These are phyloP conservation scores for Parietichytrium sp. DNA, from an alignment of 108 stramenopile genomes.

Conservation along the genomic window DNA sequence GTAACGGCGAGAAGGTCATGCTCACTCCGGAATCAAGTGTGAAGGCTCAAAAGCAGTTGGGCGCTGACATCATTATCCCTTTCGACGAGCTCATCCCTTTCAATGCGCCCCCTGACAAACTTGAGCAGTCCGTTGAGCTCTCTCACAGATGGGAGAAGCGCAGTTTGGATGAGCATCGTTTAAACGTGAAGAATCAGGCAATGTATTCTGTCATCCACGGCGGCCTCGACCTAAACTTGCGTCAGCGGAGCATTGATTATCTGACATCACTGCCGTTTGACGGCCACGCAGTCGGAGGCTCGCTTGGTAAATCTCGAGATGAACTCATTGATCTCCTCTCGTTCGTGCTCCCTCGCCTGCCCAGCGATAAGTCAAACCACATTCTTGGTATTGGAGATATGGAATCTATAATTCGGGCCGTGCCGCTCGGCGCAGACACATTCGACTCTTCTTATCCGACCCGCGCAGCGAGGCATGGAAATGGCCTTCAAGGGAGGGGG, in stretches of 20 bases:
- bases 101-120: conserved; percentile 66
- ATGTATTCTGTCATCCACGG: conserved; percentile 92
- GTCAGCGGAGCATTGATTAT: conserved; percentile 74
- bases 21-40: conserved; percentile 86
- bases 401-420: conserved; percentile 72
- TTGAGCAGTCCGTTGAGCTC: conserved; percentile 73
- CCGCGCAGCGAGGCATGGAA: conserved; percentile 75
- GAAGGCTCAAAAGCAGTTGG: conserved; percentile 79
- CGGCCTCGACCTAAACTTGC: conserved; percentile 74
- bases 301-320: conserved; percentile 76
- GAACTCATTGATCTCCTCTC: conserved; percentile 77
- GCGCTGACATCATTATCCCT: conserved; percentile 90
- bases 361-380: conserved; percentile 76
- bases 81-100: conserved; percentile 87
- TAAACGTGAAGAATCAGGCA: conserved; percentile 74
- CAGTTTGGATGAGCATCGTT: conserved; percentile 73
- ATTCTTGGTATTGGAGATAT: conserved; percentile 88
- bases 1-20: conserved; percentile 76
- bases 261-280: conserved; percentile 86
- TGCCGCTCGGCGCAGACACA: conserved; percentile 77
- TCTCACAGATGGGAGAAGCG: conserved; percentile 90
- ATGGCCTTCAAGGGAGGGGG: conserved; percentile 61
- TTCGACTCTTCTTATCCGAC: conserved; percentile 90
- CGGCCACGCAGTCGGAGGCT: conserved; percentile 83
- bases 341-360: conserved; percentile 78